Evolutionary conservation across 345 rosid genomes (phyloP), one percentile per base, ranked within the genome.

Genomic region (Dovyalis caffra): DNA sequence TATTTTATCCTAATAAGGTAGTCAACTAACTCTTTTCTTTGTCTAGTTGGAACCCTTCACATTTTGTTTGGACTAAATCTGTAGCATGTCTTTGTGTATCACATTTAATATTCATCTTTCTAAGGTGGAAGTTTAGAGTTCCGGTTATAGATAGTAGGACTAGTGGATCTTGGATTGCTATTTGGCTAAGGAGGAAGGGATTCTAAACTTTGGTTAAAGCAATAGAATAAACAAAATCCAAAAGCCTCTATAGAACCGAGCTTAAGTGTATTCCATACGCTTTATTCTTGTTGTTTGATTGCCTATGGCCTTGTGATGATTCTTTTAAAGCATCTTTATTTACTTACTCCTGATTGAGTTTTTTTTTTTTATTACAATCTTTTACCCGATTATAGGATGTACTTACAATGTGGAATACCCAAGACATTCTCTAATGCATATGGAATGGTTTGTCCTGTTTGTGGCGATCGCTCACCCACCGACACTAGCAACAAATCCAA

Each of bases 381-480:
- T 9, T 76, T 29, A 8, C 66, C 8, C 72, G 21, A 76, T 43
- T 69, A 25, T 70, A 93, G 99, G 86, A 88, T 93, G 91, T 95
- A 98, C 77, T 62, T 88, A 71, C 99, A 88, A 76, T 95, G 98
- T 64, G 97, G 98, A 35, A 80, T 95, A 70, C 99, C 99, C 1
- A 95, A 95, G 78, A 90, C 98, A 26, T 93, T 69, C 81, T 80
- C 98, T 25, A 91, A 77, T 74, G 88, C 90, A 1, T 83, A 81
- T 33, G 99, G 98, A 77, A 91, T 95, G 89, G 88, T 90, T 21
- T 93, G 98, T 64, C 99, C 96, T 0, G 77, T 86, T 67, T 95
- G 95, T 33, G 80, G 91, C 18, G 98, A 93, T 80, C 90, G 93
- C 47, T 95, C 97, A 28, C 68, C 79, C n/a, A 74, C 72, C 0